Base-by-base conservation (phyloP, 2,329 filamentous ascomycete species). In the Amphichorda felina region DNA sequence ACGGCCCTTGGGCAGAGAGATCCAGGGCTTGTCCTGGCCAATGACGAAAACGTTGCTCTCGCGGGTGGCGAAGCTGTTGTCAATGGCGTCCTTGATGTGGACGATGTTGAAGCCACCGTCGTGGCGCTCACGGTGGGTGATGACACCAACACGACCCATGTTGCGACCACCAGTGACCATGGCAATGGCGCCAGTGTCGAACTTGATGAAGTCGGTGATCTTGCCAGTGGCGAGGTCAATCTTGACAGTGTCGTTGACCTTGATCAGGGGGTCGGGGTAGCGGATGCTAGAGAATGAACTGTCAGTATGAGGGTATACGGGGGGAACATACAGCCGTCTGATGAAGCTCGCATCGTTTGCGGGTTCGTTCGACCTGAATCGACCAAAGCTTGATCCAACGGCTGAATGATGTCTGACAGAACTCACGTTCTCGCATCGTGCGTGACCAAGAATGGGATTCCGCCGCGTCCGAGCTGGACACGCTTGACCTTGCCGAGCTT, bases 361-460 rank as follows among this genome's bases (percentile, higher is more conserved):
- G 18, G 10, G 13, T 21, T 26, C 32, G 16, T 13, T 25, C 11
- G n/a, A 48, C 49, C 51, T 48, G 57, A 66, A 70, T 72, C 69
- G 61, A 73, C 87, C 87, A 94, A 91, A 94, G 75, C 84, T 91
- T 93, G 86, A 85, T 89, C 86, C 89, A 95, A 95, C 89, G 89
- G 81, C 89, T 95, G 89, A 95, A 88, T 91, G 88, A 95, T 86
- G 82, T 83, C 71, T 76, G 72, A 78, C 71, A 82, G 77, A 82
- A 96, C 89, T 94, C 76, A 98, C 89, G 91, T 98, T 87, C 91
- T 83, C 73, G 91, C 91, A 91, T 98, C 91, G 85, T 98, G 91
- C 88, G 91, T 98, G 85, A 98, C 91, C 87, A 96, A 95, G 88
- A 94, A 98, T 93, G 91, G 91, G 81, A 98, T 94, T 75, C 88